phyloP scores from a whole-genome alignment of 345 rosid genomes.

The Luvunga scandens region DNA sequence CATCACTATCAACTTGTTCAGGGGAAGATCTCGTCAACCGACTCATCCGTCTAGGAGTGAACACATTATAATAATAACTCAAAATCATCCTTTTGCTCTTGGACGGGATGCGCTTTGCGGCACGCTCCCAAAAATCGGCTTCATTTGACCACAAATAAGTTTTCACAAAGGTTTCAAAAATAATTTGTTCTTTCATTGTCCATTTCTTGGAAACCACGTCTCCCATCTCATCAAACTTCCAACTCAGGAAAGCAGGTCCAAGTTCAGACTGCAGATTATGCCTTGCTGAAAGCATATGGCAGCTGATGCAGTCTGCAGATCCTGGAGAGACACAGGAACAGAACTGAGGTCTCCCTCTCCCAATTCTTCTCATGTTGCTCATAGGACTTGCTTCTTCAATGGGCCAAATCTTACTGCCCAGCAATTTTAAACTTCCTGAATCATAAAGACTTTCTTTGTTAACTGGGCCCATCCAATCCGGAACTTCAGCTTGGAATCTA shows the following conservation, averaged over 20 bases:
- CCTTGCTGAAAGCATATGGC: slow-evolving; percentile 29
- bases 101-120: slow-evolving; percentile 26
- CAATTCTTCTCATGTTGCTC: slow-evolving; percentile 23
- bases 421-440: slow-evolving; percentile 35
- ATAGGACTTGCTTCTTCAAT: slow-evolving; percentile 15
- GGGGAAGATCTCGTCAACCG: slow-evolving; percentile 18
- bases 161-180: slow-evolving; percentile 29
- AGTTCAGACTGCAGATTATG: slow-evolving; percentile 28
- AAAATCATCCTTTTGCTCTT: slow-evolving; percentile 26
- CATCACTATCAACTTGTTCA: slow-evolving; percentile 36
- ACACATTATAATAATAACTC: slow-evolving; percentile 47
- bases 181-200: slow-evolving; percentile 35
- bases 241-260: slow-evolving; percentile 31
- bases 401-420: slow-evolving; percentile 46
- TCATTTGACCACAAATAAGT: slow-evolving; percentile 14
- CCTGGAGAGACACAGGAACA: slow-evolving; percentile 36
- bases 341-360: slow-evolving; percentile 33
- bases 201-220: slow-evolving; percentile 30
- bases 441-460: slow-evolving; percentile 27
- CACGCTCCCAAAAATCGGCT: slow-evolving; percentile 32
- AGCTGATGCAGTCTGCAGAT: slow-evolving; percentile 31
- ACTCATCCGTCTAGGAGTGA: slow-evolving; percentile 30
- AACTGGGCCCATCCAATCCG: slow-evolving; percentile 33
- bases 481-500: slow-evolving; percentile 46
- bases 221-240: slow-evolving; percentile 48